Evolutionary conservation across 176 grass and related monocot species (phyloP).

Genomic region (Pontederia paniculata): DNA sequence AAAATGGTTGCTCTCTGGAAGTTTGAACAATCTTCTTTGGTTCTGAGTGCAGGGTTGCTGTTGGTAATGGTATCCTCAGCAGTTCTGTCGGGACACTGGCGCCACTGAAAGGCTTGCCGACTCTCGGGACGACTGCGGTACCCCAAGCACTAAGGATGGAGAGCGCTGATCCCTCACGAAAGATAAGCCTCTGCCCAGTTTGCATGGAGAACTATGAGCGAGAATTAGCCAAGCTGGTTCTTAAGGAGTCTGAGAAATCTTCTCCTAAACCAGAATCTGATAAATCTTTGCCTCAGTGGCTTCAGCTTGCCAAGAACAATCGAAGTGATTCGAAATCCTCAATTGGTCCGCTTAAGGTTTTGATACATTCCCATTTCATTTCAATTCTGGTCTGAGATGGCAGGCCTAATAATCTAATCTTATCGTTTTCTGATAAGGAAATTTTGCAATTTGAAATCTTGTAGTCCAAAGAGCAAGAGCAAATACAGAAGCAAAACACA

Average conservation of each 20-base stretch:
- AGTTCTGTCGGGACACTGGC: slow-evolving; percentile 50
- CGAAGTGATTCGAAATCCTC: neutral
- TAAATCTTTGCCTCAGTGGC: slow-evolving; percentile 38
- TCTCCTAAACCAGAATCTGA: slow-evolving; percentile 2
- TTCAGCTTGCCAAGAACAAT: slow-evolving; percentile 40
- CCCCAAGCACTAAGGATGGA: neutral
- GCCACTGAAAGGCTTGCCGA: too few relatives aligned
- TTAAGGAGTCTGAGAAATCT: neutral
- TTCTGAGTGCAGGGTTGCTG: slow-evolving; percentile 25
- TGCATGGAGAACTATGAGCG: slow-evolving; percentile 41
- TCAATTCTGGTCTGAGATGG: neutral
- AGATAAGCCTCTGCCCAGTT: slow-evolving; percentile 26
- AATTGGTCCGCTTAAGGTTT: slow-evolving; percentile 25
- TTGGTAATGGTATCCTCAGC: slow-evolving; percentile 38
- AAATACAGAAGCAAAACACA: neutral
- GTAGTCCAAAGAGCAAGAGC: neutral
- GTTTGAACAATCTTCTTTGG: neutral
- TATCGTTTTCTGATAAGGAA: neutral
- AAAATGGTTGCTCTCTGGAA: neutral
- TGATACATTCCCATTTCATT: neutral
- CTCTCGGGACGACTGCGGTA: too few relatives aligned
- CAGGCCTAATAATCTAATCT: neutral
- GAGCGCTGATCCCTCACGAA: neutral
- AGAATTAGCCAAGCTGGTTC: slow-evolving; percentile 19
- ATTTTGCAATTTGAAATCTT: neutral